Percentiles rank a stretch among this genome's conserved stretches.
These are phyloP conservation scores for Phialophora chinensis DNA, from an alignment of 2,329 filamentous ascomycete species.

Conservation along the genomic window DNA sequence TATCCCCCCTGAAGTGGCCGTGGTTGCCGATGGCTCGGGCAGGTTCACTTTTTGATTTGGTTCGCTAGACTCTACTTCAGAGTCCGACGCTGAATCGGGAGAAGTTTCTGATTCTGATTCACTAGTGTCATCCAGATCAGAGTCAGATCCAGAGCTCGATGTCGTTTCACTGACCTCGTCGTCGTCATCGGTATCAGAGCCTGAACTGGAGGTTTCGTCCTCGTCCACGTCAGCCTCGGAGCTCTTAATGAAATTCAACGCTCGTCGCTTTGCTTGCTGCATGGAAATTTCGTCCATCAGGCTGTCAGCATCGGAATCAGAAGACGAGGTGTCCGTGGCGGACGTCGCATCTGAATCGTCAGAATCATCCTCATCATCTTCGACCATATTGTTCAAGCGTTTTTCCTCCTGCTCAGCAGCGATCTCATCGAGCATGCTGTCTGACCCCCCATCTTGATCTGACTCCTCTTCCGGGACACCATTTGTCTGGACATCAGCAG, in stretches of 20 bases:
- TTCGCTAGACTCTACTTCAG: constrained; percentile 36
- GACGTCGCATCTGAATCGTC: constrained; percentile 29
- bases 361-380: constrained; percentile 39
- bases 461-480: constrained; percentile 17
- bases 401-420: constrained; percentile 53
- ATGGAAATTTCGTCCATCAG: constrained; percentile 53
- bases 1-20: constrained; percentile 37
- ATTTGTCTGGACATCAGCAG: constrained; percentile 1
- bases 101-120: constrained; percentile 39
- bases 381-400: constrained; percentile 20
- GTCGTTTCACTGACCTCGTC: constrained; percentile 28
- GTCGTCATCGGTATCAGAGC: constrained; percentile 36
- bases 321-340: constrained; percentile 30
- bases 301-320: constrained; percentile 46
- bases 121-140: constrained; percentile 28
- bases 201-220: constrained; percentile 32
- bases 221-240: constrained; percentile 19
- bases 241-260: constrained; percentile 24
- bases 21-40: neutral
- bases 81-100: constrained; percentile 49
- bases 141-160: constrained; percentile 42
- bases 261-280: constrained; percentile 50
- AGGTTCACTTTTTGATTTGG: neutral
- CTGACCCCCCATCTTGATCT: constrained; percentile 44
- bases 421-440: constrained; percentile 54